Evolutionary conservation across 2,329 filamentous ascomycete genomes (phyloP).

Genomic region (Trichophaea hybrida): DNA sequence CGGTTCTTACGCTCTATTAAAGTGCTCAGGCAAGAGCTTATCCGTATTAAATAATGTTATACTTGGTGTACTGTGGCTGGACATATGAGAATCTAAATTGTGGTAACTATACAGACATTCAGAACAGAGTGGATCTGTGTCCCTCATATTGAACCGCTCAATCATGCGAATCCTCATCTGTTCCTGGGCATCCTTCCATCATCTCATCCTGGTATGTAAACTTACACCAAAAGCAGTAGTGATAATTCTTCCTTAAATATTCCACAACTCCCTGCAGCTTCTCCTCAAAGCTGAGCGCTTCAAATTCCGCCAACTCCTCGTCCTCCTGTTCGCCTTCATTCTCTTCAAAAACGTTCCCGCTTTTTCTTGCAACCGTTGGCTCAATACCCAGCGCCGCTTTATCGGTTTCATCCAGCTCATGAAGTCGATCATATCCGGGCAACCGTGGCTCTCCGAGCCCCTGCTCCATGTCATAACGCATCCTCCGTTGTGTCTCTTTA

Average conservation of each 20-base stretch:
- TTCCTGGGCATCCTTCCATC: constrained; percentile 85
- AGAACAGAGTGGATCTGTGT: no score
- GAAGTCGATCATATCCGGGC: constrained; percentile 49
- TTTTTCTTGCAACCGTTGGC: constrained; percentile 28
- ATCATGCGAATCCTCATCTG: constrained; percentile 54
- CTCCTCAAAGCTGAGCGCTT: constrained; percentile 51
- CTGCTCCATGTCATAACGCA: constrained; percentile 52
- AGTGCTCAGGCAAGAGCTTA: no score
- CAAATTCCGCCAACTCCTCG: constrained; percentile 64
- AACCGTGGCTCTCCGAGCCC: constrained; percentile 42
- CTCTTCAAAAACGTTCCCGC: constrained; percentile 32
- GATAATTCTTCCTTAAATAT: constrained; percentile 54
- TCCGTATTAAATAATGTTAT: no score
- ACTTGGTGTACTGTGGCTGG: no score
- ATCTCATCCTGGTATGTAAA: constrained; percentile 55
- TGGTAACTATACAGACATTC: no score
- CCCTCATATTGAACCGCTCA: neutral
- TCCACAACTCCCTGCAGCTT: constrained; percentile 51
- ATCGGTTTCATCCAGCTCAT: constrained; percentile 59
- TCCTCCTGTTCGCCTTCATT: constrained; percentile 52
- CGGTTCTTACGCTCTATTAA: no score
- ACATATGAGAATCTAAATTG: no score
- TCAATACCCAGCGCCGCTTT: constrained; percentile 51
- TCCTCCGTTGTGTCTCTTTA: constrained; percentile 51
- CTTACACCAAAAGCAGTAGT: constrained; percentile 97